Conservation (phyloP, 2,329 filamentous ascomycete species). For the Drechslerella stenobrocha region DNA sequence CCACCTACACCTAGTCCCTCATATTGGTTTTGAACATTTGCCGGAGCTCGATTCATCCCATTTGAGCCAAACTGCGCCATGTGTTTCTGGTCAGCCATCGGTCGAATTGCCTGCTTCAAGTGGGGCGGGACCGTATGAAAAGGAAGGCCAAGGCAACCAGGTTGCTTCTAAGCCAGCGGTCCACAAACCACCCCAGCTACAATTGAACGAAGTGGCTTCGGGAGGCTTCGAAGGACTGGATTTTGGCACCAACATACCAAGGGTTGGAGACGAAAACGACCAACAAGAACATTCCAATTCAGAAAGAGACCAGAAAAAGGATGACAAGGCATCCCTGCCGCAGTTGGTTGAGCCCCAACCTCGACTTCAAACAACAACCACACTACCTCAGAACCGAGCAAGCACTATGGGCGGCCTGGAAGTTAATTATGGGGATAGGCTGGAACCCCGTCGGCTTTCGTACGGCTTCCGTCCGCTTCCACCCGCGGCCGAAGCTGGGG, state of each 20-base stretch:
- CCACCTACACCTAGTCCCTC: constrained; percentile 37
- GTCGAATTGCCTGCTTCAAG: constrained; percentile 8
- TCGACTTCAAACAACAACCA: constrained; percentile 9
- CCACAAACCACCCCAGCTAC: constrained; percentile 22
- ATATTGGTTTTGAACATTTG: constrained; percentile 30
- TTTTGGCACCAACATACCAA: constrained; percentile 26
- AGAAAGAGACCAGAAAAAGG: too few species aligned
- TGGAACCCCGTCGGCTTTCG: constrained; percentile 66
- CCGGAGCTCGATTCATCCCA: constrained; percentile 26
- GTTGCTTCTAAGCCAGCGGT: not conserved
- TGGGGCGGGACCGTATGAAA: not conserved
- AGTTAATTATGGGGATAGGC: constrained; percentile 61
- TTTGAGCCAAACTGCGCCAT: not conserved
- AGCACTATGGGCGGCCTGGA: constrained; percentile 54
- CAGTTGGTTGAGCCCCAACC: constrained; percentile 28
- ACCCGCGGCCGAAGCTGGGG: constrained; percentile 75
- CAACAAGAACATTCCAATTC: not conserved
- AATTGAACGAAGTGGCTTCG: constrained; percentile 19
- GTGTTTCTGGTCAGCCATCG: not conserved
- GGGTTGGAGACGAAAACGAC: not conserved
- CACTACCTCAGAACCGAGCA: constrained; percentile 13
- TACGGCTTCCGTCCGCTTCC: constrained; percentile 81
- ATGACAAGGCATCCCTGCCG: constrained; percentile 18
- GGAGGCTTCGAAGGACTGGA: constrained; percentile 29
- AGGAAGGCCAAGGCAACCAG: not conserved